A percentile compares a stretch with the other conserved stretches of the same genome.
Evolutionary conservation across 169 alveolate genomes (phyloP).

Genomic region (Plasmodium cynomolgi): DNA sequence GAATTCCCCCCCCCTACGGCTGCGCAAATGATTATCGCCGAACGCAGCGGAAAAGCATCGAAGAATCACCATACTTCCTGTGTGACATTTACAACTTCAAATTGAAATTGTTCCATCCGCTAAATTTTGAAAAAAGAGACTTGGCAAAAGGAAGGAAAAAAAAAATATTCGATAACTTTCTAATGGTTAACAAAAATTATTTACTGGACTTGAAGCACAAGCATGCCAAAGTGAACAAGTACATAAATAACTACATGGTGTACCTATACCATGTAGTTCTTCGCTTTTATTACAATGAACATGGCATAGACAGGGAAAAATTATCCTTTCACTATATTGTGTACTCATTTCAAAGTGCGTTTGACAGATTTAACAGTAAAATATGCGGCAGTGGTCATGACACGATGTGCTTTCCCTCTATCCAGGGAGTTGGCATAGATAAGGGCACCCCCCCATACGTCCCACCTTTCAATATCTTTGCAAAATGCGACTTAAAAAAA

Average conservation of each 20-base stretch:
- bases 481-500: slow-evolving; percentile 15
- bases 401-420: not conserved
- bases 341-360: slow-evolving; percentile 23
- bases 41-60: not conserved
- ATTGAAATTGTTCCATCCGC: slow-evolving; percentile 46
- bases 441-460: not conserved
- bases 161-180: slow-evolving; percentile 6
- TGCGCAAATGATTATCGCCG: not conserved
- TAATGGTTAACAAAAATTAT: slow-evolving; percentile 51
- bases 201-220: slow-evolving; percentile 22
- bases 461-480: slow-evolving; percentile 2
- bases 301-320: slow-evolving; percentile 27
- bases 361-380: slow-evolving; percentile 9
- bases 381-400: not conserved
- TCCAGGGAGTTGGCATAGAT: not conserved
- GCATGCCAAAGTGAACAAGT: slow-evolving; percentile 33
- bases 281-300: slow-evolving; percentile 38
- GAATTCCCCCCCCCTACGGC: not conserved
- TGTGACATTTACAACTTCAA: slow-evolving; percentile 46
- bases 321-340: slow-evolving; percentile 34
- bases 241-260: slow-evolving; percentile 26
- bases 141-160: not conserved
- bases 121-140: not conserved
- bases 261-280: slow-evolving; percentile 14
- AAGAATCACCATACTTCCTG: not conserved